phyloP scores from a whole-genome alignment of 805 yeast genomes.

The Nakazawaea ernobii region DNA sequence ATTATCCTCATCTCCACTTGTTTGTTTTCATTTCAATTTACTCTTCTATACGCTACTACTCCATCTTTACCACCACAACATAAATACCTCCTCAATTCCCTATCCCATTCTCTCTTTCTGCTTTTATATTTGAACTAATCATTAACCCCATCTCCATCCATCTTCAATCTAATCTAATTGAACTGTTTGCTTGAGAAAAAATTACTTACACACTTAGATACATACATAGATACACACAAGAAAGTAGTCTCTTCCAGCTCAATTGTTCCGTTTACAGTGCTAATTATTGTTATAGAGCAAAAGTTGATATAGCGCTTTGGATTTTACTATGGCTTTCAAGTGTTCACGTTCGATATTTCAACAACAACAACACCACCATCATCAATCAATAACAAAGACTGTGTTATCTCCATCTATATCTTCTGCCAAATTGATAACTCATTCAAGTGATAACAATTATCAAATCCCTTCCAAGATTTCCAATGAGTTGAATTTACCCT shows the following conservation, averaged over 20 bases:
- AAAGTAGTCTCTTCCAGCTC: neutral
- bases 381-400: neutral
- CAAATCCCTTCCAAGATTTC: neutral
- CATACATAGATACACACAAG: too few species aligned
- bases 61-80: neutral
- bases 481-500: constrained; percentile 1
- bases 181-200: too few species aligned
- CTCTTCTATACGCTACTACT: neutral
- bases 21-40: neutral
- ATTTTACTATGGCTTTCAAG: neutral
- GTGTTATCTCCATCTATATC: neutral
- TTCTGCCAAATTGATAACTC: neutral
- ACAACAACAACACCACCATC: constrained; percentile 1
- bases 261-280: neutral
- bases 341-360: neutral
- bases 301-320: too few species aligned
- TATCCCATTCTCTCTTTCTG: too few species aligned
- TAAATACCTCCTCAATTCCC: neutral
- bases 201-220: too few species aligned
- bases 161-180: too few species aligned
- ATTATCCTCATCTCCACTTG: neutral
- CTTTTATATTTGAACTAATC: too few species aligned
- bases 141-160: too few species aligned
- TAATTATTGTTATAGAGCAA: too few species aligned
- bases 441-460: neutral